These are phyloP conservation scores for Gynochthodes officinalis DNA, from an alignment of 257 asterid species.

Conservation along the genomic window DNA sequence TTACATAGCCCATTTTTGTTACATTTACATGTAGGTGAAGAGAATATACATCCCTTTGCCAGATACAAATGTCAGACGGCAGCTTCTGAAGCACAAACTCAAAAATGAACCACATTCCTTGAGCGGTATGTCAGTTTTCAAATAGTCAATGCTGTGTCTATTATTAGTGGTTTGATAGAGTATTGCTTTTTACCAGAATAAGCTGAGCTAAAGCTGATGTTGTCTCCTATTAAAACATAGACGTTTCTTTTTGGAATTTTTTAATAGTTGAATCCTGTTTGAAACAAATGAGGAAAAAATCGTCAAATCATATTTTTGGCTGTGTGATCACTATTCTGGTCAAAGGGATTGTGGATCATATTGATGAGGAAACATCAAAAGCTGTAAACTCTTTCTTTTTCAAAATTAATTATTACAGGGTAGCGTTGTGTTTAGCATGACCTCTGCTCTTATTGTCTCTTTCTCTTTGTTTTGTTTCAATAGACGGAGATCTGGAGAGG, in stretches of 20 bases:
- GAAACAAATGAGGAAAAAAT: not conserved
- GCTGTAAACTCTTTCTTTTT: not conserved
- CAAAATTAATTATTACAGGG: not conserved
- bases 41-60: conserved; percentile 96
- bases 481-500: conserved; percentile 82
- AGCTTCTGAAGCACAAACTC: conserved; percentile 84
- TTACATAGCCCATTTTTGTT: too few species aligned
- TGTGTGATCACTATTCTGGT: not conserved
- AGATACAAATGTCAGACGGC: conserved; percentile 74
- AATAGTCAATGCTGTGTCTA: not conserved
- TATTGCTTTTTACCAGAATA: not conserved
- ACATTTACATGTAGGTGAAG: conserved; percentile 63
- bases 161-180: not conserved
- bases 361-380: not conserved
- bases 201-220: not conserved
- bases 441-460: not conserved
- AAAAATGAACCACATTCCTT: conserved; percentile 77
- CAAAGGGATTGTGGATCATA: not conserved
- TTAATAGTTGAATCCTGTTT: not conserved
- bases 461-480: conserved; percentile 21
- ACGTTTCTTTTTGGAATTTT: not conserved
- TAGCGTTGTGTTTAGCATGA: not conserved
- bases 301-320: not conserved
- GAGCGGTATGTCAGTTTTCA: conserved; percentile 62
- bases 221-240: not conserved